A percentile compares a stretch with the other conserved stretches of the same genome.
phyloP scores from a whole-genome alignment of 768 basidiomycete genomes.

The Dioszegia crocea region DNA sequence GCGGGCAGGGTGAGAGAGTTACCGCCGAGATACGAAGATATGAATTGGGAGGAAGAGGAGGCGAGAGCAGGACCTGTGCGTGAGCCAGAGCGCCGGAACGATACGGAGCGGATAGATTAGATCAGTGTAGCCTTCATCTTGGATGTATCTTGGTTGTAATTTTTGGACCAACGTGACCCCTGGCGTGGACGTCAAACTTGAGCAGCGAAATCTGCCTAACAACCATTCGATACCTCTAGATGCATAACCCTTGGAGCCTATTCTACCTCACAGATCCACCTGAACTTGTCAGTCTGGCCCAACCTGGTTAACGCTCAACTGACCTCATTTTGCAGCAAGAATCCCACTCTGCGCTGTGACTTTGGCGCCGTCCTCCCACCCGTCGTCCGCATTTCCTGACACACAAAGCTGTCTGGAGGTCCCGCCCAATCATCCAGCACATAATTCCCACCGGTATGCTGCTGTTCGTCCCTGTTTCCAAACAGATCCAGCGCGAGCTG shows the following conservation, averaged over 20 bases:
- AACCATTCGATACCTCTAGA: not conserved
- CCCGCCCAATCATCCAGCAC: conserved; percentile 91
- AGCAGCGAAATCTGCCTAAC: no score
- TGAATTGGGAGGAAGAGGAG: conserved; percentile 33
- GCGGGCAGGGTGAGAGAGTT: conserved; percentile 35
- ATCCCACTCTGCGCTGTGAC: conserved; percentile 49
- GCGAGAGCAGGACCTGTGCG: not conserved
- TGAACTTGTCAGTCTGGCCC: not conserved
- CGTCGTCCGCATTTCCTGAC: conserved; percentile 69
- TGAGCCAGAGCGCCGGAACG: no score
- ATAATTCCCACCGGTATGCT: conserved; percentile 58
- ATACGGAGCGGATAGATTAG: conserved; percentile 51
- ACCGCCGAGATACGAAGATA: conserved; percentile 42
- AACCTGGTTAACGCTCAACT: conserved; percentile 8
- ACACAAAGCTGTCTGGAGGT: conserved; percentile 95
- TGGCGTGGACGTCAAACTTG: no score
- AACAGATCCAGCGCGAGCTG: conserved; percentile 93
- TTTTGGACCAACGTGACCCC: not conserved
- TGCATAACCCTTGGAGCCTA: not conserved
- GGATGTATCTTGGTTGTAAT: not conserved
- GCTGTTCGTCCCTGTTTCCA: conserved; percentile 64
- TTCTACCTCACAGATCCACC: not conserved
- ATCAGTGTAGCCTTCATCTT: not conserved
- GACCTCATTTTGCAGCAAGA: conserved; percentile 51
- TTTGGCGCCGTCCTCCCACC: conserved; percentile 51